A percentile compares a stretch with the other conserved stretches of the same genome.
phyloP scores from a whole-genome alignment of 2,329 filamentous ascomycete species.

The Colletotrichum tropicale region DNA sequence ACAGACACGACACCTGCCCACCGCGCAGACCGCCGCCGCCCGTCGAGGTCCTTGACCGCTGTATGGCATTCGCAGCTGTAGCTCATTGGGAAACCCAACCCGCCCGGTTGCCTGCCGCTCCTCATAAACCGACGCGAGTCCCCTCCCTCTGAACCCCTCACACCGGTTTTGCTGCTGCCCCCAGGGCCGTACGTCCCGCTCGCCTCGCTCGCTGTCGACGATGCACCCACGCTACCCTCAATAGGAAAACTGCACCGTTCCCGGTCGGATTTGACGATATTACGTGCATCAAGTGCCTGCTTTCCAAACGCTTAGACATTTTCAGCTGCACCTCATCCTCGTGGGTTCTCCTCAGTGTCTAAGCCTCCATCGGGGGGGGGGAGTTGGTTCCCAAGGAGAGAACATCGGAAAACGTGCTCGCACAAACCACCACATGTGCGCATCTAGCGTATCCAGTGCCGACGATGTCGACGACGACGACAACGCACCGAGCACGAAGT shows the following conservation, averaged over 20 bases:
- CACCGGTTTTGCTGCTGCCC: not conserved
- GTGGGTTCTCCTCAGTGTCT: not conserved
- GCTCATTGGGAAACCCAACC: not conserved
- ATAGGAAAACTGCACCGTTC: slow-evolving; percentile 1
- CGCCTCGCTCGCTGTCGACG: not conserved
- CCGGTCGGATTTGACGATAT: not conserved
- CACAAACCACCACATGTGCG: not conserved
- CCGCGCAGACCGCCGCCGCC: not conserved
- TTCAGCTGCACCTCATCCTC: not conserved
- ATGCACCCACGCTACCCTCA: slow-evolving; percentile 1
- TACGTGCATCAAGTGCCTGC: not conserved
- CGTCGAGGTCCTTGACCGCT: not conserved
- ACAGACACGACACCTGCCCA: not conserved
- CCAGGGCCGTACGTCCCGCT: not conserved
- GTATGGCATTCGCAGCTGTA: not conserved
- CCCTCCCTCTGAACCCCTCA: not conserved
- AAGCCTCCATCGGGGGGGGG: not conserved
- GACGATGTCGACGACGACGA: not conserved
- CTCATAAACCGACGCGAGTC: not conserved
- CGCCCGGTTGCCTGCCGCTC: not conserved
- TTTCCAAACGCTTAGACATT: not conserved
- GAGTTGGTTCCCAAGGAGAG: not conserved
- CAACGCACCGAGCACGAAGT: not conserved
- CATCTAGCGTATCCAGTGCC: not conserved
- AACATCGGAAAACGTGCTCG: not conserved